phyloP scores from a whole-genome alignment of 371 early-diverging fungal species.

The Gilbertella persicaria region DNA sequence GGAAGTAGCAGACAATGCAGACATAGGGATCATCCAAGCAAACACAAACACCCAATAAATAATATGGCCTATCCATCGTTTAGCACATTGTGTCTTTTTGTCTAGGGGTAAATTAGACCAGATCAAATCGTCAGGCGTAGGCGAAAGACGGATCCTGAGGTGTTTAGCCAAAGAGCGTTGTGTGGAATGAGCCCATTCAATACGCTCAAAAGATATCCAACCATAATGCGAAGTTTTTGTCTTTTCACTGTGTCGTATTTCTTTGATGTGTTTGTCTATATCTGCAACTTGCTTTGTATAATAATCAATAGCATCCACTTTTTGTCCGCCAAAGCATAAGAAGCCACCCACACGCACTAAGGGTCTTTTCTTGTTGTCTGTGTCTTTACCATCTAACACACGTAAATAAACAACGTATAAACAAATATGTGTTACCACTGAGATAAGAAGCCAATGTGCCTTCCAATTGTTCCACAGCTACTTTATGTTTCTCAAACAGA shows the following conservation, averaged over 20 bases:
- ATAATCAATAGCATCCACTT: constrained; percentile 80
- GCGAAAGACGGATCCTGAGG: constrained; percentile 54
- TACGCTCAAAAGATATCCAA: constrained; percentile 73
- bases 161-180: constrained; percentile 18
- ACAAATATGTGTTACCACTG: constrained; percentile 35
- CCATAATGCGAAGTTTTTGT: constrained; percentile 66
- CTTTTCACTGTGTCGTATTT: constrained; percentile 42
- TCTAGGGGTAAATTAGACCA: constrained; percentile 80
- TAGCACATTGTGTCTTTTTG: constrained; percentile 48
- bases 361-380: constrained; percentile 52
- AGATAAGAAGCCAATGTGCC: constrained; percentile 64
- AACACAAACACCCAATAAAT: constrained; percentile 65
- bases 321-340: constrained; percentile 51
- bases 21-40: constrained; percentile 71
- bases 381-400: constrained; percentile 51
- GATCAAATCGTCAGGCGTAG: constrained; percentile 78
- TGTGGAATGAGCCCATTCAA: constrained; percentile 62
- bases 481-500: constrained; percentile 69
- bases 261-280: constrained; percentile 69
- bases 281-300: constrained; percentile 65
- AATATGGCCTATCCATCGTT: constrained; percentile 58
- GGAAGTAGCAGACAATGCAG: constrained; percentile 65
- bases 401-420: background rate
- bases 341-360: constrained; percentile 44
- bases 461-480: constrained; percentile 69